Conservation (phyloP, 2,329 filamentous ascomycete species). For the Penicillium sp. region DNA sequence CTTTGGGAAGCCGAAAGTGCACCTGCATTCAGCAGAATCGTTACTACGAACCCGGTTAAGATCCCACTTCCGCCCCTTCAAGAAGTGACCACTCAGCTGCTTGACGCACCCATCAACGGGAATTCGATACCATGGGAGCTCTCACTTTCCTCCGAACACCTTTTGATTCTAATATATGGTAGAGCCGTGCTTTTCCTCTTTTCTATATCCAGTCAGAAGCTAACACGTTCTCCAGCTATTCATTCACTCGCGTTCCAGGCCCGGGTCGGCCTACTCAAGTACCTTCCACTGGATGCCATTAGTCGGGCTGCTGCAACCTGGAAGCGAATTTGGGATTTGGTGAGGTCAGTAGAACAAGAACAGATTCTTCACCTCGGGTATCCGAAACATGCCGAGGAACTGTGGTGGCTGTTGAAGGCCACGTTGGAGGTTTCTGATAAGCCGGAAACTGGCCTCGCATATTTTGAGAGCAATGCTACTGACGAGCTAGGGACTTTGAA, state of each 20-base stretch:
- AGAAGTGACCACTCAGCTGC: conserved; percentile 28
- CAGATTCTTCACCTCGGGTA: conserved; percentile 32
- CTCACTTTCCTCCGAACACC: conserved; percentile 34
- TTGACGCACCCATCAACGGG: conserved; percentile 22
- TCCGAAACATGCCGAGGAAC: conserved; percentile 37
- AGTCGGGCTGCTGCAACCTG: conserved; percentile 32
- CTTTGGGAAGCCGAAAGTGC: conserved; percentile 36
- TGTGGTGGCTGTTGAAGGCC: conserved; percentile 36
- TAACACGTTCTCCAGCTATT: conserved; percentile 23
- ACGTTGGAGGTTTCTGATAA: conserved; percentile 27
- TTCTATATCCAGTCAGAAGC: not conserved
- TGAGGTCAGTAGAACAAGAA: conserved; percentile 22
- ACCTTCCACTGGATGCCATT: conserved; percentile 31
- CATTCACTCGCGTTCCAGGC: conserved; percentile 36
- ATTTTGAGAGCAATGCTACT: conserved; percentile 33
- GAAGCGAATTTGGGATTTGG: conserved; percentile 33
- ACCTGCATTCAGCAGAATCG: conserved; percentile 27
- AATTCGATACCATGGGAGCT: conserved; percentile 25
- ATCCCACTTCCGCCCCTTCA: conserved; percentile 27
- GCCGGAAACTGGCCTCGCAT: conserved; percentile 19
- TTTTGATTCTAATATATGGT: conserved; percentile 38
- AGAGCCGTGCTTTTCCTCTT: not conserved
- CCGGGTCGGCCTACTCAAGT: conserved; percentile 30
- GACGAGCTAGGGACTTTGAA: conserved; percentile 37
- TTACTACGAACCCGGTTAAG: conserved; percentile 8